These are phyloP conservation scores for Picochlorum sp. DNA, from an alignment of 139 green algal species.

Conservation along the genomic window DNA sequence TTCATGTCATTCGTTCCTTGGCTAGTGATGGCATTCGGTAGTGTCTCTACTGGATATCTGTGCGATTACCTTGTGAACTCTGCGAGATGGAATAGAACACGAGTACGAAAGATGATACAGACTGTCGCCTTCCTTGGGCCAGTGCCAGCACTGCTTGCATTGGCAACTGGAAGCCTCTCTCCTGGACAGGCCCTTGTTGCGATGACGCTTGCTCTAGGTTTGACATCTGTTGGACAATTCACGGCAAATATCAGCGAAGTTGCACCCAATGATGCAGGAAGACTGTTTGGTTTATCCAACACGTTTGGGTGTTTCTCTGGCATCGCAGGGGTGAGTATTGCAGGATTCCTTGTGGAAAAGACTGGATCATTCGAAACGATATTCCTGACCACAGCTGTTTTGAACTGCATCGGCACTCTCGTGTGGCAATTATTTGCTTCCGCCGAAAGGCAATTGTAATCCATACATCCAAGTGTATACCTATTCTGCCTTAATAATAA, in stretches of 20 bases:
- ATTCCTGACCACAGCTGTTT: constrained; percentile 63
- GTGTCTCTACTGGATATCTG: constrained; percentile 52
- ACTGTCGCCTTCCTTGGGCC: constrained; percentile 68
- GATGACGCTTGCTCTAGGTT: constrained; percentile 69
- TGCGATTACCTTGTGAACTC: constrained; percentile 56
- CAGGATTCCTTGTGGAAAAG: constrained; percentile 64
- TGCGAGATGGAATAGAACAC: constrained; percentile 23
- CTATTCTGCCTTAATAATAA: no score
- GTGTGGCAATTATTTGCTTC: constrained; percentile 56
- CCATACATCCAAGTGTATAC: constrained; percentile 6
- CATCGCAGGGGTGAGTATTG: constrained; percentile 57
- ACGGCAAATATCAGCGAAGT: constrained; percentile 85
- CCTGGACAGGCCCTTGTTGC: constrained; percentile 33
- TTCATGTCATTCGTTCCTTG: constrained; percentile 80
- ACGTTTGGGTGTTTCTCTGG: constrained; percentile 75
- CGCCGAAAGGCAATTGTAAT: constrained; percentile 47
- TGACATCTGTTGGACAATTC: constrained; percentile 74
- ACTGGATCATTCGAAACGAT: constrained; percentile 63
- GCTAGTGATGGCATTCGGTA: constrained; percentile 71
- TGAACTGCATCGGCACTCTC: constrained; percentile 63
- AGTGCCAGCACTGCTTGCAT: constrained; percentile 54
- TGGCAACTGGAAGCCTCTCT: constrained; percentile 18
- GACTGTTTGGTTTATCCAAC: constrained; percentile 84
- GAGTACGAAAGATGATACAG: constrained; percentile 64
- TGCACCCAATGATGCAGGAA: constrained; percentile 60